phyloP scores from a whole-genome alignment of 2,329 filamentous ascomycete species.

The Ramularia endophylla region DNA sequence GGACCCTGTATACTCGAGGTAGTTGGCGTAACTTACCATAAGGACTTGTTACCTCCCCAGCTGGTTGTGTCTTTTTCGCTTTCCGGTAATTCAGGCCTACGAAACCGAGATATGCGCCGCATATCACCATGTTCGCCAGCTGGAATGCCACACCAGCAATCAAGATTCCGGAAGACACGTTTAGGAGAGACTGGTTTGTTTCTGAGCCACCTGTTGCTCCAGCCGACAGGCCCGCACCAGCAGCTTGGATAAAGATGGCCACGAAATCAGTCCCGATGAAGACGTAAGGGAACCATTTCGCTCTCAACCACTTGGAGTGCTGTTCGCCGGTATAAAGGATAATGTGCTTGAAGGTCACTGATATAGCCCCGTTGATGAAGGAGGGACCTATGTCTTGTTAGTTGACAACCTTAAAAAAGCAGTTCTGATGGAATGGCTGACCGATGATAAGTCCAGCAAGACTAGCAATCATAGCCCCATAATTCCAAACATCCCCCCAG shows the following conservation, averaged over 20 bases:
- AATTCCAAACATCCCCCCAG: no score
- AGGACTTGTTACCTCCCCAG: no score
- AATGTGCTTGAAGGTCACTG: conserved; percentile 7
- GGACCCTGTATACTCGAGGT: no score
- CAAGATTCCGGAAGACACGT: conserved; percentile 3
- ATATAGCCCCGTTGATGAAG: neutral
- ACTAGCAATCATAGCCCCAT: no score
- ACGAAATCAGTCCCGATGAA: conserved; percentile 6
- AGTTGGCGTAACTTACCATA: no score
- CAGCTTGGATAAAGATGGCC: conserved; percentile 2
- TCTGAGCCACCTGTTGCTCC: neutral
- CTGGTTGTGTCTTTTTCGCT: neutral
- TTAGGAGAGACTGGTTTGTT: neutral
- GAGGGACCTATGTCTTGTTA: no score
- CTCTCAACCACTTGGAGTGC: conserved; percentile 1
- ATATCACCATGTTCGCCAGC: conserved; percentile 5
- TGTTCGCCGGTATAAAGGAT: conserved; percentile 3
- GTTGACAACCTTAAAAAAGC: no score
- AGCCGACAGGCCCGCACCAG: conserved; percentile 2
- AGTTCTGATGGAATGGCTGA: no score
- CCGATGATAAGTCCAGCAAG: no score
- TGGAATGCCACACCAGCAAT: conserved; percentile 6
- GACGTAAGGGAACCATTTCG: conserved; percentile 5
- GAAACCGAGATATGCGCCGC: conserved; percentile 1
- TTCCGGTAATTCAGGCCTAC: neutral